These are phyloP conservation scores for Penicillium sclerotigenum DNA, from an alignment of 2,329 filamentous ascomycete species.

Conservation along the genomic window DNA sequence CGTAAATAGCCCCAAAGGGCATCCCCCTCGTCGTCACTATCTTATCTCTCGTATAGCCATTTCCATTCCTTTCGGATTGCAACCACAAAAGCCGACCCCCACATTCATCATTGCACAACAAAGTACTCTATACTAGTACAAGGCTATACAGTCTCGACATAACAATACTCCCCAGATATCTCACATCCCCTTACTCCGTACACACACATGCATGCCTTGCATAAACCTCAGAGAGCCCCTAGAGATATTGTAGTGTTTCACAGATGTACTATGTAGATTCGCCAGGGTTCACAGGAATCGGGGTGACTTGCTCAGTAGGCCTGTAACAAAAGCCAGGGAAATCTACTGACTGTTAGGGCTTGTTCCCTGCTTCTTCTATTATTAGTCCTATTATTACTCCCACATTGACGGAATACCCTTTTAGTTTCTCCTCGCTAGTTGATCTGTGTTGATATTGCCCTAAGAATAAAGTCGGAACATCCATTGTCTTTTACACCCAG, in stretches of 20 bases:
- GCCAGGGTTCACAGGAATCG: background rate
- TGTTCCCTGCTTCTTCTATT: background rate
- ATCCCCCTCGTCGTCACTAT: background rate
- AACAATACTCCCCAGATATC: background rate
- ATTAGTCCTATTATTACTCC: background rate
- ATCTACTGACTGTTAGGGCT: background rate
- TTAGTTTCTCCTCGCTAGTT: background rate
- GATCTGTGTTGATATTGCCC: background rate
- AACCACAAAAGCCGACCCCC: background rate
- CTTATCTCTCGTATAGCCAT: background rate
- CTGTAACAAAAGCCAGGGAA: background rate
- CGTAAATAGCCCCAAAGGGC: background rate
- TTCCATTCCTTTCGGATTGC: background rate
- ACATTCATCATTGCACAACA: background rate
- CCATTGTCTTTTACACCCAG: background rate
- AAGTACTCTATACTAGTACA: background rate
- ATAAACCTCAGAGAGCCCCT: background rate
- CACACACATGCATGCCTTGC: conserved; percentile 2
- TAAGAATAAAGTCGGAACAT: background rate
- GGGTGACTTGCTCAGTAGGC: background rate
- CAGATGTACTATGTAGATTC: background rate
- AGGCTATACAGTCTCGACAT: background rate
- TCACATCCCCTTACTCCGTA: background rate
- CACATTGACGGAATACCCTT: background rate
- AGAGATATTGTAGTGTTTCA: background rate